phyloP scores from a whole-genome alignment of 129 eudicot species.

The Chrysanthemum seticuspe region DNA sequence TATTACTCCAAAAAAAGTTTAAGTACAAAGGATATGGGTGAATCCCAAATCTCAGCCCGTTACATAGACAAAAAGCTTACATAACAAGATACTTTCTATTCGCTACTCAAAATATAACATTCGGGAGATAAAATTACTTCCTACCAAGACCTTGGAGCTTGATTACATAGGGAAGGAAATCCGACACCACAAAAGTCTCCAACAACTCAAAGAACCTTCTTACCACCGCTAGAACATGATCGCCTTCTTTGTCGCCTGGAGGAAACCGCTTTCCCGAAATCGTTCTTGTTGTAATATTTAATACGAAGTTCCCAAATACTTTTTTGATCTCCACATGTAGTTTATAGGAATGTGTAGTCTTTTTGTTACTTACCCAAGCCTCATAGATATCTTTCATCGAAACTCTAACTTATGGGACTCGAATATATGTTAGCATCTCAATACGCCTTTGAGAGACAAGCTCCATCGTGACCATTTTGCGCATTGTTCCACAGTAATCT shows the following conservation, averaged over 20 bases:
- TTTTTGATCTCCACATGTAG: not conserved
- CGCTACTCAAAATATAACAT: too few species aligned
- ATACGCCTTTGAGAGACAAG: slow-evolving; percentile 5
- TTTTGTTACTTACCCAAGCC: not conserved
- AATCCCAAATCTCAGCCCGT: too few species aligned
- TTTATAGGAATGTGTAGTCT: not conserved
- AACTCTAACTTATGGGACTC: not conserved
- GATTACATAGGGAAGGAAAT: not conserved
- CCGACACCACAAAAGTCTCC: not conserved
- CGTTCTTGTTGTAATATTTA: not conserved
- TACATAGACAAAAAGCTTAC: too few species aligned
- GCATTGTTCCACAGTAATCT: not conserved
- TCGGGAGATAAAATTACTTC: too few species aligned
- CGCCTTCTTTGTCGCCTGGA: not conserved
- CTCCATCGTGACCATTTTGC: slow-evolving; percentile 3
- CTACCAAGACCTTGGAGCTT: too few species aligned
- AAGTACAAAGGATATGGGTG: too few species aligned
- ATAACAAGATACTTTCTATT: too few species aligned
- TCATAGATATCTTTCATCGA: not conserved
- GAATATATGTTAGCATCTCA: slow-evolving; percentile 2
- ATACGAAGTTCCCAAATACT: not conserved
- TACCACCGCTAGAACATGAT: not conserved
- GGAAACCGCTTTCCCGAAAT: not conserved
- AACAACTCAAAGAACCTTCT: not conserved
- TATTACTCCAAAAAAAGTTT: too few species aligned